Evolutionary conservation across 495 filamentous ascomycete species (phyloP).

Genomic region (Hyphodiscus hymeniophilus): DNA sequence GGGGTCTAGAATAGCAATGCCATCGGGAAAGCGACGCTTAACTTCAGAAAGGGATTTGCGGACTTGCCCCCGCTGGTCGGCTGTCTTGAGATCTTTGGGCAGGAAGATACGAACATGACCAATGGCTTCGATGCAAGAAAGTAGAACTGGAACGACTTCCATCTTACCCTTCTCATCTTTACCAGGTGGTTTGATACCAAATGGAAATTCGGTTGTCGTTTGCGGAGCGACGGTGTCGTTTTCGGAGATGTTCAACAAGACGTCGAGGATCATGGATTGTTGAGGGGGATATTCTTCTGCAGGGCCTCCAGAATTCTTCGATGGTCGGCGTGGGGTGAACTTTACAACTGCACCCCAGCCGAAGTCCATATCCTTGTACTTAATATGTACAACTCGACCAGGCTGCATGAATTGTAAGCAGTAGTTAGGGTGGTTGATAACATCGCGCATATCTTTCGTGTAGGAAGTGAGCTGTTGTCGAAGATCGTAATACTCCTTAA

Average conservation of each 20-base stretch:
- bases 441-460: constrained; percentile 73
- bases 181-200: constrained; percentile 51
- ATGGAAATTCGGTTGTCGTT: constrained; percentile 51
- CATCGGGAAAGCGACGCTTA: constrained; percentile 82
- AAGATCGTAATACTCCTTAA: constrained; percentile 87
- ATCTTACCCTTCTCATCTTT: constrained; percentile 63
- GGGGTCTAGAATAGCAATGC: constrained; percentile 78
- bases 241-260: constrained; percentile 63
- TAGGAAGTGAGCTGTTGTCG: constrained; percentile 75
- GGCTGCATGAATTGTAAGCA: constrained; percentile 70
- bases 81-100: constrained; percentile 58
- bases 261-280: constrained; percentile 71
- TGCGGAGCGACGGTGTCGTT: constrained; percentile 49
- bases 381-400: constrained; percentile 78
- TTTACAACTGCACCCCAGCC: constrained; percentile 88
- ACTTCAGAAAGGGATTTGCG: constrained; percentile 66
- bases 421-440: constrained; percentile 85
- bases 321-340: constrained; percentile 49
- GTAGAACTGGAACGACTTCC: constrained; percentile 77
- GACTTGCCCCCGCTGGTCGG: constrained; percentile 53
- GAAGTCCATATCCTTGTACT: constrained; percentile 70
- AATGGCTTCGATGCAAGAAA: constrained; percentile 75
- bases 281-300: constrained; percentile 59
- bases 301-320: constrained; percentile 41
- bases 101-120: constrained; percentile 71